Percentiles rank a stretch among this genome's conserved stretches.
These are phyloP conservation scores for Russula sp. DNA, from an alignment of 768 basidiomycete genomes.

Conservation along the genomic window DNA sequence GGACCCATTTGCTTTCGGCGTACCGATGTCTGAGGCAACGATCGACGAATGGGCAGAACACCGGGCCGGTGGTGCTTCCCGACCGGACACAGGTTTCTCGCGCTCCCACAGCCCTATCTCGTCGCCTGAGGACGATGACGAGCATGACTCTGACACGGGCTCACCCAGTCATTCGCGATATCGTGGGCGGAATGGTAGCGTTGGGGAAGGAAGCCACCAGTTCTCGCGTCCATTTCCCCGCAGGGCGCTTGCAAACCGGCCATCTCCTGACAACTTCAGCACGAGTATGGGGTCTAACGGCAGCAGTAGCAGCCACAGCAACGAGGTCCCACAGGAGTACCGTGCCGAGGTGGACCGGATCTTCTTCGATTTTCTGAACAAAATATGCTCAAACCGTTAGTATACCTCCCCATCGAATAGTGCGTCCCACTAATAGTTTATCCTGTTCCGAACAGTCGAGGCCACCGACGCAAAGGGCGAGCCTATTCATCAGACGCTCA, in stretches of 20 bases:
- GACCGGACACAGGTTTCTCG: conserved; percentile 26
- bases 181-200: conserved; percentile 14
- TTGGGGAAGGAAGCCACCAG: conserved; percentile 15
- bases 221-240: conserved; percentile 12
- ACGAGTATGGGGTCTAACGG: conserved; percentile 22
- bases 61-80: conserved; percentile 23
- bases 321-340: conserved; percentile 78
- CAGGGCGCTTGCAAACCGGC: conserved; percentile 19
- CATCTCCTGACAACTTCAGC: conserved; percentile 28
- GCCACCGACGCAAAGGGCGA: conserved; percentile 93
- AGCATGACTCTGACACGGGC: conserved; percentile 30
- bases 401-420: conserved; percentile 22
- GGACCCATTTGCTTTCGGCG: conserved; percentile 30
- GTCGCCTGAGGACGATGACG: conserved; percentile 34
- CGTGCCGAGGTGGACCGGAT: conserved; percentile 79
- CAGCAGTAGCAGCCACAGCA: conserved; percentile 35
- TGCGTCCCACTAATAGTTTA: conserved; percentile 21
- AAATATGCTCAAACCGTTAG: conserved; percentile 85
- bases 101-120: conserved; percentile 25
- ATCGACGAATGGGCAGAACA: conserved; percentile 26
- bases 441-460: conserved; percentile 56
- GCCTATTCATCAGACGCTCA: conserved; percentile 94
- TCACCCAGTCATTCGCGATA: conserved; percentile 28
- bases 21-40: conserved; percentile 25
- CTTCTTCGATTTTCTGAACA: conserved; percentile 85